phyloP scores from a whole-genome alignment of 2,329 filamentous ascomycete species.

The Paecilomyces variotii region DNA sequence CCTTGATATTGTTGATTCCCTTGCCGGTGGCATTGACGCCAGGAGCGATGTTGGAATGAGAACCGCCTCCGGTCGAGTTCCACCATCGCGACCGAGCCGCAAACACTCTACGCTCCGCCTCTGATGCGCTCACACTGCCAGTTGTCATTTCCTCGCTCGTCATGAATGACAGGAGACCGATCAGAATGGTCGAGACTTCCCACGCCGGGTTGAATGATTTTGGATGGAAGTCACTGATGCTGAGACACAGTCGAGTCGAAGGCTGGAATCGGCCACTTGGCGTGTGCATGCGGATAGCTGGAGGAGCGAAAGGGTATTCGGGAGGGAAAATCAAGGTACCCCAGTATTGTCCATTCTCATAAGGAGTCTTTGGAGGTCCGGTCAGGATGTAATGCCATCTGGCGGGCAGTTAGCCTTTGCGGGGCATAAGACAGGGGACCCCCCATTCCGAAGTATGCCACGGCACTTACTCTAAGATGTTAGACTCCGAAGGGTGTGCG shows the following conservation, averaged over 20 bases:
- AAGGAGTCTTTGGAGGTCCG: constrained; percentile 87
- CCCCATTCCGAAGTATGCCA: background rate
- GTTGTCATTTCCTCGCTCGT: constrained; percentile 98
- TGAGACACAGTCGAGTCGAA: constrained; percentile 83
- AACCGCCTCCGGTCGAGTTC: constrained; percentile 90
- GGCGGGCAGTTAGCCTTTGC: background rate
- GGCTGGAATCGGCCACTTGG: constrained; percentile 93
- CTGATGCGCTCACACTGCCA: constrained; percentile 70
- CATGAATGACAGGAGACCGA: constrained; percentile 94
- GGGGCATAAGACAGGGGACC: background rate
- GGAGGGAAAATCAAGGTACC: constrained; percentile 90
- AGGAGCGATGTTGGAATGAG: constrained; percentile 44
- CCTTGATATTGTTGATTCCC: constrained; percentile 72
- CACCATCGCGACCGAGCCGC: constrained; percentile 82
- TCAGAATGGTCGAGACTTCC: constrained; percentile 95
- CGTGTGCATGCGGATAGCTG: constrained; percentile 98
- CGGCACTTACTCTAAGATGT: constrained; percentile 75
- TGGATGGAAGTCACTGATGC: constrained; percentile 95
- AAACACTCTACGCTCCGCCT: constrained; percentile 68
- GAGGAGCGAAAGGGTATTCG: constrained; percentile 94
- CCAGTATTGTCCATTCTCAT: constrained; percentile 95
- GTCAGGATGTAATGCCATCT: constrained; percentile 96
- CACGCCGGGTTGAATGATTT: constrained; percentile 97
- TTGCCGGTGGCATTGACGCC: constrained; percentile 50
- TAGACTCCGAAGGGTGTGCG: constrained; percentile 81